Base-by-base conservation (phyloP, 139 green algal species). In the Haematococcus lacustris region DNA sequence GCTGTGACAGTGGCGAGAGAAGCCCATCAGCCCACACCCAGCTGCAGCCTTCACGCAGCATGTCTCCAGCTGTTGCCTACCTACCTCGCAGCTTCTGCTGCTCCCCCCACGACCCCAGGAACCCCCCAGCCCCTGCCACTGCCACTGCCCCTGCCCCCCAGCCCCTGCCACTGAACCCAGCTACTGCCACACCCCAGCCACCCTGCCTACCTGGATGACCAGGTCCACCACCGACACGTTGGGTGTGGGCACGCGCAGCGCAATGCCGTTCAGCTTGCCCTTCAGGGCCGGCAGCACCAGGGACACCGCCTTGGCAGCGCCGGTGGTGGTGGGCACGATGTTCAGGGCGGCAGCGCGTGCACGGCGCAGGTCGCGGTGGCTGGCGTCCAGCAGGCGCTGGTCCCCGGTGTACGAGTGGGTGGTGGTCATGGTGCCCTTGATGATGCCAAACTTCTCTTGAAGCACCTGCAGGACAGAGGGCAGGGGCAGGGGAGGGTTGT, bases 381-480 rank as follows among this genome's bases (percentile, higher is more conserved):
- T 94, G 2, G 93, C 94, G 82, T 99, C 95, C 76, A 98, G 87
- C 85, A 99, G 89, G 73, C 92, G 83, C 93, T 98, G 94, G 89
- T 99, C 95, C 71, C 93, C 93, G 38, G 95, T 99, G 94, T 99
- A 99, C 9, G 91, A 97, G 92, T 99, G 95, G 61, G 91, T 98
- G 78, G 95, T 99, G 78, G 95, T 99, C 94, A 99, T 99, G 68
- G 88, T 96, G 66, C 94, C 95, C 93, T 98, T 98, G 68, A 99
- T 91, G 74, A 98, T 97, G 83, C 94, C 93, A 75, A 98, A 98
- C 84, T 97, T 96, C 81, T 98, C 94, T 67, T 98, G 83, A 68
- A 99, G 85, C 47, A 99, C 91, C 93, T 99, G 97, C 40, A 30
- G 9, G 43, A 6, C 47, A 21, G 21, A 57, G 21, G 47, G 47